Percentiles rank a stretch among this genome's conserved stretches.
Evolutionary conservation across 2,329 filamentous ascomycete species (phyloP).

Genomic region (Alternaria triticimaculans): DNA sequence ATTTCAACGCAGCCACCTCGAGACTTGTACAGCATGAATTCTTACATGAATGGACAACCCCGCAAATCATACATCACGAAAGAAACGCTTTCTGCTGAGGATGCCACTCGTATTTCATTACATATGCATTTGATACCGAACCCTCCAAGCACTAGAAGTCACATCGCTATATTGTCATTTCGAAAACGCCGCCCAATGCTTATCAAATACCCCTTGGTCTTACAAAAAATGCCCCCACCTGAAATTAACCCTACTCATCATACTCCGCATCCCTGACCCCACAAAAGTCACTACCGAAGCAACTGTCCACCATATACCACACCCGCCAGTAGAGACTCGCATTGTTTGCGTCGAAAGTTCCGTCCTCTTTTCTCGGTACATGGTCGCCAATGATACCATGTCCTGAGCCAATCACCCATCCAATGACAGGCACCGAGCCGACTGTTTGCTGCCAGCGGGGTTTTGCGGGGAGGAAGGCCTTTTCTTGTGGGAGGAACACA

Average conservation of each 20-base stretch:
- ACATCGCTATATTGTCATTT: conserved; percentile 1
- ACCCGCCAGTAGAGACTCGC: conserved; percentile 67
- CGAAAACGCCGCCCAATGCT: conserved; percentile 15
- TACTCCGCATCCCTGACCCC: conserved; percentile 62
- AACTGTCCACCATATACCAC: conserved; percentile 63
- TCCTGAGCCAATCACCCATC: conserved; percentile 52
- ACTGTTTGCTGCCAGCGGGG: conserved; percentile 51
- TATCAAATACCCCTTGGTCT: neutral
- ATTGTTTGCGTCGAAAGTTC: conserved; percentile 77
- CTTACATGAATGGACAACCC: neutral
- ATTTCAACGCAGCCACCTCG: neutral
- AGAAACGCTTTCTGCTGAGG: neutral
- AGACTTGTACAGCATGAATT: neutral
- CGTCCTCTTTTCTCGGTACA: conserved; percentile 74
- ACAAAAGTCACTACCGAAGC: conserved; percentile 67
- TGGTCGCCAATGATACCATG: conserved; percentile 74
- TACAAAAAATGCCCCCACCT: neutral
- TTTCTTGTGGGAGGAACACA: conserved; percentile 52
- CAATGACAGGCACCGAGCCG: conserved; percentile 60
- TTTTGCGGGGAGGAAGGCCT: conserved; percentile 55
- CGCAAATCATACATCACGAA: neutral
- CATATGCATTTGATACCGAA: neutral
- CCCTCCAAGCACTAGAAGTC: neutral
- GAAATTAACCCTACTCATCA: conserved; percentile 33
- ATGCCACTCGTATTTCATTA: neutral